Evolutionary conservation across 306 rosid genomes (phyloP), one percentile per base, ranked within the genome.

Genomic region (Medicago ruthenica): DNA sequence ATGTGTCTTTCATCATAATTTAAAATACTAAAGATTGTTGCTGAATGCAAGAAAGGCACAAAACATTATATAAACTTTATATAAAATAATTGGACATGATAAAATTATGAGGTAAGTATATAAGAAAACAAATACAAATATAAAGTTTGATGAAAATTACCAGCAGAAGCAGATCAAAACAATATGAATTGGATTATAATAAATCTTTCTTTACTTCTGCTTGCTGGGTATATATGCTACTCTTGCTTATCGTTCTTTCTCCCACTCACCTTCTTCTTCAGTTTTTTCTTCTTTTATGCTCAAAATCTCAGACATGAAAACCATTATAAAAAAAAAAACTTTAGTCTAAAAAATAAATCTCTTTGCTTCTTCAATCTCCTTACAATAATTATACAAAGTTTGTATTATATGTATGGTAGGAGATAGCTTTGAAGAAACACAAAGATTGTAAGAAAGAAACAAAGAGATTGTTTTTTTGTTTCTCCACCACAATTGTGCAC

Each of bases 191-290:
- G 63, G 55, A 71, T 73, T 41, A 9, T n/a, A 51, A 9, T n/a
- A 45, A 81, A 62, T 81, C 20, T 62, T 65, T 74, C 76, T 78
- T 76, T 67, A 64, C 83, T 84, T 84, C 90, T 81, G 88, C 85
- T 76, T 73, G 82, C 71, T 76, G 84, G 87, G 73, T 77, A 66
- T 68, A 17, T 62, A 65, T 66, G 47, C n/a, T 41, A 12, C 17
- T 62, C 36, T 47, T 21, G 62, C 42, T 70, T 92, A 91, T 86
- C 96, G 81, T 85, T 91, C 98, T 24, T 89, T 92, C 74, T 91
- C 95, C 96, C 98, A 86, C 84, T 89, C 89, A 75, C 98, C 98
- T 81, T 93, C 98, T 72, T 93, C 98, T 67, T 87, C 93, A 9
- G 80, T 75, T 70, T 86, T 88, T 64, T 85, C 92, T 83, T 84